Base-by-base conservation (phyloP, 805 yeast genomes). In the Saturnispora mendoncae region DNA sequence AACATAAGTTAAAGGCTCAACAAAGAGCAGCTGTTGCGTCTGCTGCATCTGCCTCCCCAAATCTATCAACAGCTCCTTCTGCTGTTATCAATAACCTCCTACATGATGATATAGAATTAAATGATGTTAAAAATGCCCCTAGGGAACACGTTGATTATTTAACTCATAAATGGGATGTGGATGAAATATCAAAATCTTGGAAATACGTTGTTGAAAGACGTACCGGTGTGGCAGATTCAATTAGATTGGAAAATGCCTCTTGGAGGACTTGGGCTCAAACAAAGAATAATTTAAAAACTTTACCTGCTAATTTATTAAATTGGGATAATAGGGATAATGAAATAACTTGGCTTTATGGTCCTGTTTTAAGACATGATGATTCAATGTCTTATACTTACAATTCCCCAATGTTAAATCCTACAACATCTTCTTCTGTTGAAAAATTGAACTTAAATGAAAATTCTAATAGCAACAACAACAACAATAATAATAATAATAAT, bases 251-350 rank as follows among this genome's bases (percentile, higher is more conserved):
- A 57, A 84, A 84, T 54, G 94, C 96, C 12, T 73, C 85, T 24
- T 92, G 97, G 97, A 74, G 98, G 59, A 85, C 95, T 18, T 90
- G 97, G 97, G 88, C 96, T 10, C 92, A 90, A 62, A 74, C 92
- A 41, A 76, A 83, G 51, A 74, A 76, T 48, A 70, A 77, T 24
- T 63, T 80, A 40, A 64, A 69, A 48, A 92, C 98, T 0, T 84
- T 90, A 6, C 77, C 88, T 15, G 98, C 99, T 1, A 94, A 86
- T 54, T 73, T 76, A 28, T 84, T 92, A 36, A 90, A 92, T 60
- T 92, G 99, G 99, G 38, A 40, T 8, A 78, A 86, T 33, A 92
- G 94, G 62, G 99, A 92, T 54, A 80, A 82, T 44, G 99, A 92
- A 60, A 96, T 92, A 9, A 87, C 97, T 1, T 92, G 98, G 98